Evolutionary conservation across 164 flowering plant genomes (phyloP).

Genomic region (Tetrastigma voinierianum): DNA sequence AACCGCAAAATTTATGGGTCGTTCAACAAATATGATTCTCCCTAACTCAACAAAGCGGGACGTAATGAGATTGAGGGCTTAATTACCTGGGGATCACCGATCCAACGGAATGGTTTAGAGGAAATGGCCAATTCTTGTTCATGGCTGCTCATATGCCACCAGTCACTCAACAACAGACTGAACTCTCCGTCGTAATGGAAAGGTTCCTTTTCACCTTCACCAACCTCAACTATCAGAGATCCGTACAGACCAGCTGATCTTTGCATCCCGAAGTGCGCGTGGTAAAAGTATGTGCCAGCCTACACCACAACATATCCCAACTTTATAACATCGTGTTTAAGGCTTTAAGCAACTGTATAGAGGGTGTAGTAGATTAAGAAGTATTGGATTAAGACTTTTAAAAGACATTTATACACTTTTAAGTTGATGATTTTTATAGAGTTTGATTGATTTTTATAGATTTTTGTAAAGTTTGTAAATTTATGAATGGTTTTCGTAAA

Average conservation of each 20-base stretch:
- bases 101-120: conserved; percentile 73
- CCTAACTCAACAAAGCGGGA: too few relatives aligned
- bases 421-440: too few relatives aligned
- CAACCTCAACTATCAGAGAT: conserved; percentile 69
- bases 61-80: too few relatives aligned
- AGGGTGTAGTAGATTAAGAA: too few relatives aligned
- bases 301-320: conserved; percentile 21
- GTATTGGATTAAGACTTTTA: too few relatives aligned
- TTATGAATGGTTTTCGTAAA: too few relatives aligned
- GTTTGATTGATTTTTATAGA: too few relatives aligned
- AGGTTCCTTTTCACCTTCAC: conserved; percentile 64
- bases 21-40: too few relatives aligned
- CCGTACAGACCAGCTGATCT: conserved; percentile 91
- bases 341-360: too few relatives aligned
- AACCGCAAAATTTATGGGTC: too few relatives aligned
- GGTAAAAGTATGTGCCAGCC: conserved; percentile 93
- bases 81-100: conserved; percentile 92
- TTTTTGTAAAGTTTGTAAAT: too few relatives aligned
- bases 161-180: conserved; percentile 69
- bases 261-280: conserved; percentile 95
- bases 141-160: conserved; percentile 68
- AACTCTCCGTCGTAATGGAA: conserved; percentile 79
- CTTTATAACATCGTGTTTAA: neutral
- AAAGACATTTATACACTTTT: too few relatives aligned
- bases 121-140: conserved; percentile 65